Conservation (phyloP, 164 flowering plant genomes). For the Annona cherimola region DNA sequence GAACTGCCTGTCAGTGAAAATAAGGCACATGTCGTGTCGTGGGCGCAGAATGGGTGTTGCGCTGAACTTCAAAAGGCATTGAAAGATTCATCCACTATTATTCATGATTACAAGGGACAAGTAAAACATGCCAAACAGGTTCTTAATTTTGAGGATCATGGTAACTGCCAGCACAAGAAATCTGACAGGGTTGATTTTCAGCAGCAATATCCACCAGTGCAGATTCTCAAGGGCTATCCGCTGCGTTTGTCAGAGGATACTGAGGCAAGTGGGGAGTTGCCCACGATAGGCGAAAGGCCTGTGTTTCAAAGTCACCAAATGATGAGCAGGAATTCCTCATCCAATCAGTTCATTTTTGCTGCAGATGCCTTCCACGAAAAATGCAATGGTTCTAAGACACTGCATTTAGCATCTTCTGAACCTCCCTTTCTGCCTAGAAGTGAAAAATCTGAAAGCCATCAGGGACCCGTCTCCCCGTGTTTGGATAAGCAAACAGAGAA, state of each 20-base stretch:
- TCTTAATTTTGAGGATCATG: constrained; percentile 20
- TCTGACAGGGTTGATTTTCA: constrained; percentile 17
- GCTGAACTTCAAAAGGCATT: constrained; percentile 7
- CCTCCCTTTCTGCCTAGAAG: constrained; percentile 22
- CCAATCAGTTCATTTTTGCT: constrained; percentile 9
- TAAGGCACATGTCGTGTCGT: constrained; percentile 19
- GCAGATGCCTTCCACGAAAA: constrained; percentile 25
- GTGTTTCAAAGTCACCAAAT: constrained; percentile 21
- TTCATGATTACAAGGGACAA: constrained; percentile 11
- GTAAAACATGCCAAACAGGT: constrained; percentile 13
- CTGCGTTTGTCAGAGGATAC: constrained; percentile 27
- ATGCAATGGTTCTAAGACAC: constrained; percentile 29
- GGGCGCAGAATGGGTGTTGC: constrained; percentile 23
- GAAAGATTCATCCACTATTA: constrained; percentile 16
- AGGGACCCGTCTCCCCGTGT: constrained; percentile 22
- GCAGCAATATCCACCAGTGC: constrained; percentile 22
- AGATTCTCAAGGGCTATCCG: constrained; percentile 40
- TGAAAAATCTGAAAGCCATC: constrained; percentile 22
- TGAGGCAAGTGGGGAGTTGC: constrained; percentile 32
- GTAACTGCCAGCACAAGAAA: constrained; percentile 13
- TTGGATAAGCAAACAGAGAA: background rate
- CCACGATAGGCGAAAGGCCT: constrained; percentile 13
- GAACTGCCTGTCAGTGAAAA: constrained; percentile 15
- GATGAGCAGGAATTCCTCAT: constrained; percentile 15
- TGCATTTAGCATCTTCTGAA: constrained; percentile 23